Percentiles rank a stretch among this genome's conserved stretches.
Conservation (phyloP, 2,329 filamentous ascomycete species). For the Aureobasidium sp. region DNA sequence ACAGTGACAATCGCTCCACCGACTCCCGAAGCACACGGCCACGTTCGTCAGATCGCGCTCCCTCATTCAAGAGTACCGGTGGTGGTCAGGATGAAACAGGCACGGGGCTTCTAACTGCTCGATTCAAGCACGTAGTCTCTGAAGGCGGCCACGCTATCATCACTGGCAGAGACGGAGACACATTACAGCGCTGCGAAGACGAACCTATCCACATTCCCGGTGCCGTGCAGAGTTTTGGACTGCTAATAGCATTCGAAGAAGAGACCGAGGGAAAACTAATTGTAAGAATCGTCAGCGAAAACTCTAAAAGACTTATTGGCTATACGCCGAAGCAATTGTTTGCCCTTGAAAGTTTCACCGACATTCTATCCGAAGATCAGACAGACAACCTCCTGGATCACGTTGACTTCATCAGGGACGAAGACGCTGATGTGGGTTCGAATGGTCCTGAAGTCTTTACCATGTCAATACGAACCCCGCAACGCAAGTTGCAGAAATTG, state of each 20-base stretch:
- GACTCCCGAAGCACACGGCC: conserved; percentile 21
- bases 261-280: conserved; percentile 55
- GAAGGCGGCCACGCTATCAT: conserved; percentile 76
- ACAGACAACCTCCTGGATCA: conserved; percentile 78
- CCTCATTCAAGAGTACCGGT: conserved; percentile 30
- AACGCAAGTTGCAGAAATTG: conserved; percentile 55
- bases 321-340: conserved; percentile 74
- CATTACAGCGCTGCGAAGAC: conserved; percentile 76
- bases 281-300: conserved; percentile 74
- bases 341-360: conserved; percentile 65
- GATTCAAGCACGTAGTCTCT: conserved; percentile 72
- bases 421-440: conserved; percentile 64
- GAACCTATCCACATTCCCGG: conserved; percentile 86
- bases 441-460: conserved; percentile 86
- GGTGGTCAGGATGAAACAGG: conserved; percentile 37
- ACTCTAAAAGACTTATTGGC: conserved; percentile 66
- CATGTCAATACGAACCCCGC: conserved; percentile 58
- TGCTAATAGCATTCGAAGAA: conserved; percentile 67
- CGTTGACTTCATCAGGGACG: conserved; percentile 79
- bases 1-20: conserved; percentile 15
- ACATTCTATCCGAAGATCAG: conserved; percentile 77
- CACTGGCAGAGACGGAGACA: conserved; percentile 65
- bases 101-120: conserved; percentile 54
- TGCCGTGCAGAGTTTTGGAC: conserved; percentile 72
- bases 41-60: conserved; percentile 22